Evolutionary conservation across 23 red algal genomes (phyloP), one percentile per base, ranked within the genome.

Genomic region (Chondrus crispus): DNA sequence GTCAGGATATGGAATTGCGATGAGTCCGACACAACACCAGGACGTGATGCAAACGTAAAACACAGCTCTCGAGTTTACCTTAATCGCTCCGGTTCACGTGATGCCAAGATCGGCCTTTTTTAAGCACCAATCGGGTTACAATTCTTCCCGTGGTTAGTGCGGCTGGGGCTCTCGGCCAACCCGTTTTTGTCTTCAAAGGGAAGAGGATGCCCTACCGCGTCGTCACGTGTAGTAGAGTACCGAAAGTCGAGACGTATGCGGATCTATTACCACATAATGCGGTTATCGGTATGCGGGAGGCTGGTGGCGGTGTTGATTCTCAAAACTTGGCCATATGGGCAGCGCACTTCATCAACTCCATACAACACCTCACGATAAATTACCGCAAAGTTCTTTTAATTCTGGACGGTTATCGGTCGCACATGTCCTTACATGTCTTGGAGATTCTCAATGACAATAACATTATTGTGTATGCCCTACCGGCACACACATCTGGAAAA

Each of bases 141-240:
- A 30, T 85, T 10, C 22, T 32, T 14, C 54, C 80, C 13, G 13
- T 62, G 26, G 29, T 85, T 42, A 37, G n/a, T 43, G 55, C 80
- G 24, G 80, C 29, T 36, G 80, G 80, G 11, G 11, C 10, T 10
- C 9, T 24, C 18, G 13, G 13, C 11, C 80, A 18, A n/a, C 80
- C 52, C 10, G 53, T 85, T 68, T 28, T 85, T 40, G 53, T 85
- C 19, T 85, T 85, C 52, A 85, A 85, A 43, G 80, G 80, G 80
- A 85, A 66, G 14, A n/a, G 39, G 13, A 11, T 80, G 11, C 74
- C 37, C 16, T 80, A 49, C 47, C 39, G 45, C n/a, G n/a, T n/a
- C n/a, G n/a, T n/a, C n/a, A n/a, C n/a, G n/a, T n/a, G 46, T n/a
- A 35, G 57, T 54, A 49, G 51, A 10, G 6, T 57, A 19, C 18